Percentiles rank a stretch among this genome's conserved stretches.
phyloP scores from a whole-genome alignment of 371 early-diverging fungal species.

The Batrachochytrium dendrobatidis region DNA sequence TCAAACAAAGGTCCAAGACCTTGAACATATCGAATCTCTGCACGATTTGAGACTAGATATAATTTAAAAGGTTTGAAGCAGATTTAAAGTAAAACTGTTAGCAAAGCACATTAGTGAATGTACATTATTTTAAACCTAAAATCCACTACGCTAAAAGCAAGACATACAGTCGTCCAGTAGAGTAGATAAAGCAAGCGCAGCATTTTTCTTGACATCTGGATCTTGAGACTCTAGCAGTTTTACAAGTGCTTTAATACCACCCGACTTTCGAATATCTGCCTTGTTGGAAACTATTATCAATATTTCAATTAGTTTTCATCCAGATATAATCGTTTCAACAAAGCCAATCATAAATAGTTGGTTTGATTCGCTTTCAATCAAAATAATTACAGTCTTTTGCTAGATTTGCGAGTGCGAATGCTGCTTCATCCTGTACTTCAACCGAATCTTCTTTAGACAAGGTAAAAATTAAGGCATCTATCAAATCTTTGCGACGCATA shows the following conservation, averaged over 20 bases:
- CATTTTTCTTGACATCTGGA: slow-evolving; percentile 48
- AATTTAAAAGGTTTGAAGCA: background rate
- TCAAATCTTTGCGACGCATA: slow-evolving; percentile 33
- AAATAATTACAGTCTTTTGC: slow-evolving; percentile 38
- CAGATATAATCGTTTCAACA: background rate
- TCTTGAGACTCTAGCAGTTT: slow-evolving; percentile 36
- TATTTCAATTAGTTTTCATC: background rate
- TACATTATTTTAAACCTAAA: no score
- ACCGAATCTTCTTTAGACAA: slow-evolving; percentile 29
- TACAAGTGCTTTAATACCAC: slow-evolving; percentile 44
- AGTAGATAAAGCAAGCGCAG: slow-evolving; percentile 31
- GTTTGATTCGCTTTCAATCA: background rate
- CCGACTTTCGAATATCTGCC: slow-evolving; percentile 39
- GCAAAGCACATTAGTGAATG: background rate
- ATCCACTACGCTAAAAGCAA: no score
- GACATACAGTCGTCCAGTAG: slow-evolving; percentile 45
- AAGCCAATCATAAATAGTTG: background rate
- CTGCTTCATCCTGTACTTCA: slow-evolving; percentile 47
- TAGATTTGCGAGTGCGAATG: slow-evolving; percentile 39
- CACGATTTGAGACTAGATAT: slow-evolving; percentile 30
- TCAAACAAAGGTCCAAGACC: slow-evolving; percentile 41
- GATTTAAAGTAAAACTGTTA: background rate
- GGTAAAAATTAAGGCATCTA: slow-evolving; percentile 26
- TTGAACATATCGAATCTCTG: slow-evolving; percentile 38
- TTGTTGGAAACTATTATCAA: slow-evolving; percentile 38